Evolutionary conservation across 2,329 filamentous ascomycete species (phyloP), one percentile per base, ranked within the genome.

Genomic region (Ascochyta koolunga): DNA sequence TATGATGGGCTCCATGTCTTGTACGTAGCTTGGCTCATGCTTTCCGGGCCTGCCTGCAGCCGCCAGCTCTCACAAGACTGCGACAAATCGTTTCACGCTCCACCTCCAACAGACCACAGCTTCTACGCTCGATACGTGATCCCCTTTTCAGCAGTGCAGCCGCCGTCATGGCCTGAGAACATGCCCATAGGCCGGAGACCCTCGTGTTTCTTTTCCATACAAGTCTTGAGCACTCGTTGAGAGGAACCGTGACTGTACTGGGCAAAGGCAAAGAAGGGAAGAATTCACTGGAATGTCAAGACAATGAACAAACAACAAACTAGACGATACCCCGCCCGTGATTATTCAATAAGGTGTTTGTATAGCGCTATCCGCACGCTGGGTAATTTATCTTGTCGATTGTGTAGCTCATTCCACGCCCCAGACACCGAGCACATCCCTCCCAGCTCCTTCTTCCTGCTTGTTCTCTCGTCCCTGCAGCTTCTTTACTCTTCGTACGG

Each of bases 401-500:
- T 6, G n/a, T 18, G 1, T 22, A 52, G 38, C 27, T 37, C 50
- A 65, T 24, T 58, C 59, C n/a, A 81, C 72, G 2, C 78, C 78
- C 78, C 78, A 80, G 22, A 76, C 67, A 1, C 78, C 78, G 27
- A 80, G 58, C 4, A 78, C 77, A 69, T 80, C 77, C 38, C 62
- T 58, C 15, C 65, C 75, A 62, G 76, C 71, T 7, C 66, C 61
- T 31, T 69, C 70, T 25, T 62, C 56, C 38, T 51, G 47, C 35
- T 59, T 62, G 24, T 65, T 55, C 58, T 76, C 77, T 33, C 53
- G 59, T 44, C 58, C 62, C 50, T 78, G 70, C 11, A 82, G 62
- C 54, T 61, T 69, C 58, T 74, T 79, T 19, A 82, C 77, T 21
- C 80, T 67, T 40, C 73, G 77, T 2, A 83, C 79, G 4, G 82